Percentiles rank a stretch among this genome's conserved stretches.
phyloP scores from a whole-genome alignment of 345 rosid species.

The Gossypium anomalum region DNA sequence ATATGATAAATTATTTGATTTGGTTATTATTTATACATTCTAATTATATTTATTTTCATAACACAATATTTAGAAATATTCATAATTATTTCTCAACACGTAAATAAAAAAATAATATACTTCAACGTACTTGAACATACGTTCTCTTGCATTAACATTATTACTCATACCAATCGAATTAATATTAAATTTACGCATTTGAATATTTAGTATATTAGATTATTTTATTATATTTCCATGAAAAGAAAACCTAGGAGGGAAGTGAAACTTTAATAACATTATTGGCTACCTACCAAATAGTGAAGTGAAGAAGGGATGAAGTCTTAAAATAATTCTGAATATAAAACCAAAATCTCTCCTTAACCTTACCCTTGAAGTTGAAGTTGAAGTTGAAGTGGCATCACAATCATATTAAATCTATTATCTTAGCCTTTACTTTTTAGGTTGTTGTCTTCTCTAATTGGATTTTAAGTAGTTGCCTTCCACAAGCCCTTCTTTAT shows the following conservation, averaged over 20 bases:
- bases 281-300: not conserved
- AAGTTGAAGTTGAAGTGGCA: not conserved
- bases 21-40: too few relatives aligned
- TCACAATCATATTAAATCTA: too few relatives aligned
- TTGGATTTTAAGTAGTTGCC: not conserved
- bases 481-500: not conserved
- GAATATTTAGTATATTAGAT: too few relatives aligned
- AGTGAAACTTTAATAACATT: not conserved
- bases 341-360: not conserved
- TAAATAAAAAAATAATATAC: fast-evolving
- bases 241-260: not conserved
- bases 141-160: fast-evolving
- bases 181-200: too few relatives aligned
- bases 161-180: too few relatives aligned
- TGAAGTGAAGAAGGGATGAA: not conserved
- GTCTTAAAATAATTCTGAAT: not conserved
- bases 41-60: too few relatives aligned
- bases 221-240: too few relatives aligned
- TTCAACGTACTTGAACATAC: fast-evolving
- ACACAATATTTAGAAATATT: fast-evolving
- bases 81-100: fast-evolving
- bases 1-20: too few relatives aligned
- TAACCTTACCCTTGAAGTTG: not conserved
- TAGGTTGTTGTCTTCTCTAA: not conserved
- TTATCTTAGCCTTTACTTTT: not conserved